Conservation (phyloP, 352 stramenopile genomes). For the Globisporangium okanoganense region DNA sequence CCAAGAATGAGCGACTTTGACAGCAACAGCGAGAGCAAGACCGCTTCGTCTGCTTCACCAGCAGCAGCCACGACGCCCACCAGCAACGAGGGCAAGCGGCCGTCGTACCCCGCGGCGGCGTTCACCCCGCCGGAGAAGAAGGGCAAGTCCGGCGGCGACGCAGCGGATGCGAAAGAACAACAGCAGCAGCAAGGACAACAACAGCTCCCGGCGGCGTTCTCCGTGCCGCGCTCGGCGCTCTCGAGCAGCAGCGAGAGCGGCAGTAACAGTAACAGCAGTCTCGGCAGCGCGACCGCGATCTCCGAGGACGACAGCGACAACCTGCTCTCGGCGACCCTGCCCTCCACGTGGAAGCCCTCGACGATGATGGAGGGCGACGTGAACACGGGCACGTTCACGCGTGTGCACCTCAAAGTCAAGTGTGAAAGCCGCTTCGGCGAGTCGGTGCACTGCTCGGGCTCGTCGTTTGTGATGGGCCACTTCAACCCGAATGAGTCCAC, state of each 20-base stretch:
- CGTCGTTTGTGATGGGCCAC: constrained; percentile 84
- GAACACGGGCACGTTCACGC: constrained; percentile 80
- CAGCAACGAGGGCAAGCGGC: constrained; percentile 16
- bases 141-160: constrained; percentile 10
- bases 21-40: constrained; percentile 3
- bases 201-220: constrained; percentile 5
- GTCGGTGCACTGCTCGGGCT: constrained; percentile 73
- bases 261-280: constrained; percentile 16
- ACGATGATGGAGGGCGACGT: constrained; percentile 37
- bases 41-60: neutral
- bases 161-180: constrained; percentile 2
- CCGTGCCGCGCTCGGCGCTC: neutral
- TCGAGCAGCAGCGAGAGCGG: constrained; percentile 14
- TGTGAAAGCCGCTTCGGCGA: constrained; percentile 71
- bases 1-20: constrained; percentile 14
- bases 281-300: constrained; percentile 15
- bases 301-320: constrained; percentile 14
- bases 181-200: constrained; percentile 4
- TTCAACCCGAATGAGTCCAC: constrained; percentile 89
- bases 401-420: constrained; percentile 69
- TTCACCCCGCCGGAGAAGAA: constrained; percentile 18
- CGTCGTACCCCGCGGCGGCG: constrained; percentile 12
- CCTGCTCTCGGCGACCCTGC: neutral
- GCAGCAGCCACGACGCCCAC: neutral
- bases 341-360: constrained; percentile 3